Conservation (phyloP, 352 stramenopile species). For the Phytophthora quininea region DNA sequence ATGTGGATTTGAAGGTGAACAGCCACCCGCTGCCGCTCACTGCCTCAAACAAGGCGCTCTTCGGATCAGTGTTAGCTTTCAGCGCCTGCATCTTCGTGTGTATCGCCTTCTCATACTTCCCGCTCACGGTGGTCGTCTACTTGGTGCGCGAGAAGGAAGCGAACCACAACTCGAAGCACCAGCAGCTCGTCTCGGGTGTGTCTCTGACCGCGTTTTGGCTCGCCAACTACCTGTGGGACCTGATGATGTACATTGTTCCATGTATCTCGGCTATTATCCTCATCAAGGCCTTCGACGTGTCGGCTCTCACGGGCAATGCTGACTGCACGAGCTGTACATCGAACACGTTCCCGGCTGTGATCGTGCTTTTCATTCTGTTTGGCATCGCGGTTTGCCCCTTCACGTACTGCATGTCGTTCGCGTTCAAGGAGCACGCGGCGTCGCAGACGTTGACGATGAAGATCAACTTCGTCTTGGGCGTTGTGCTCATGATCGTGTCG, state of each 20-base stretch:
- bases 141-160: slow-evolving; percentile 93
- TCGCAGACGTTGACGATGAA: slow-evolving; percentile 63
- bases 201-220: slow-evolving; percentile 94
- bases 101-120: slow-evolving; percentile 90
- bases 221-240: slow-evolving; percentile 93
- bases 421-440: slow-evolving; percentile 53
- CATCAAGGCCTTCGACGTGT: slow-evolving; percentile 46
- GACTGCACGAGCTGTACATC: slow-evolving; percentile 43
- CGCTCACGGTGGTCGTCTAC: slow-evolving; percentile 91
- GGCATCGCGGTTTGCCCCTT: slow-evolving; percentile 51
- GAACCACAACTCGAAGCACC: slow-evolving; percentile 93
- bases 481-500: slow-evolving; percentile 55
- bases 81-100: slow-evolving; percentile 80
- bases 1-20: slow-evolving; percentile 43
- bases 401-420: slow-evolving; percentile 59
- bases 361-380: slow-evolving; percentile 56
- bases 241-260: slow-evolving; percentile 89
- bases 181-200: slow-evolving; percentile 94
- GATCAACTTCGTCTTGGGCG: slow-evolving; percentile 60
- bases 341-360: slow-evolving; percentile 41
- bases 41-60: slow-evolving; percentile 34
- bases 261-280: slow-evolving; percentile 34
- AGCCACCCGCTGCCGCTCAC: slow-evolving; percentile 46
- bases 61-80: slow-evolving; percentile 54
- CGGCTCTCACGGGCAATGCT: slow-evolving; percentile 36